phyloP scores from a whole-genome alignment of 345 rosid species.

The Eucalyptus cloeziana region DNA sequence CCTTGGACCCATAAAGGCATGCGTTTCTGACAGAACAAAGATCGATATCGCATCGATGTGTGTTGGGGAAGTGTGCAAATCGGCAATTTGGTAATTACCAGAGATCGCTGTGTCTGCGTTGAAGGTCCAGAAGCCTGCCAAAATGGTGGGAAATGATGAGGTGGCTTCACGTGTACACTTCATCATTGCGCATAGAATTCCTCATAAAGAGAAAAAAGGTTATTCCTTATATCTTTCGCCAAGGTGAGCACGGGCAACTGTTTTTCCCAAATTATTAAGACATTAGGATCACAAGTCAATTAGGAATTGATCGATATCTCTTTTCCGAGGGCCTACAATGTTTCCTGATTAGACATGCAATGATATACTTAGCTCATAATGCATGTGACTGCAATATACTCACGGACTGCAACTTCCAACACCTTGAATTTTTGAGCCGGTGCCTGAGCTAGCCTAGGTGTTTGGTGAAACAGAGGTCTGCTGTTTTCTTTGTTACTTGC shows the following conservation, averaged over 20 bases:
- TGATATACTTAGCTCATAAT: background rate
- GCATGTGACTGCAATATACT: background rate
- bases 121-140: background rate
- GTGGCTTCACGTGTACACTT: background rate
- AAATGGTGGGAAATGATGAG: background rate
- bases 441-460: background rate
- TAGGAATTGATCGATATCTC: background rate
- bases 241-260: background rate
- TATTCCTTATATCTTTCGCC: background rate
- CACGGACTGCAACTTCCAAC: background rate
- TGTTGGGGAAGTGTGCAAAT: background rate
- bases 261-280: background rate
- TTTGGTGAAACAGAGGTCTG: background rate
- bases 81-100: background rate
- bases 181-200: background rate
- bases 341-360: background rate
- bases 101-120: background rate
- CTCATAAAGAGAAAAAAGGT: background rate
- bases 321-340: background rate
- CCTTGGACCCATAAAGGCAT: background rate
- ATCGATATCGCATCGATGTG: background rate
- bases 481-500: background rate
- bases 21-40: background rate
- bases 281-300: background rate
- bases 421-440: background rate